These are phyloP conservation scores for Piedraia hortae DNA, from an alignment of 2,329 filamentous ascomycete genomes.

Conservation along the genomic window DNA sequence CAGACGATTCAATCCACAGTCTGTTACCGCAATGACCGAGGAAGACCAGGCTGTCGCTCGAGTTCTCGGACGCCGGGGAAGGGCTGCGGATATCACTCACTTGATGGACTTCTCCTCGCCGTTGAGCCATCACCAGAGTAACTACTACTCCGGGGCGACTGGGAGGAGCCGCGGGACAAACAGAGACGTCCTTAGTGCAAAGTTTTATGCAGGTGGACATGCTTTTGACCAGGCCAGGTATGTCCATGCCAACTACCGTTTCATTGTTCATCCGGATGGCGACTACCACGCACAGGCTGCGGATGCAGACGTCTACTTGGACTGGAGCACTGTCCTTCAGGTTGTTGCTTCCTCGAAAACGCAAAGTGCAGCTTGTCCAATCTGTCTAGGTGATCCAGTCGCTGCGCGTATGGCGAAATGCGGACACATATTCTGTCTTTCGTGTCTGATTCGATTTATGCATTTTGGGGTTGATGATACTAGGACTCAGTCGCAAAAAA, in stretches of 20 bases:
- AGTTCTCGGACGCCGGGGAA: slow-evolving; percentile 53
- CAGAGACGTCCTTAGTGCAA: too few relatives aligned
- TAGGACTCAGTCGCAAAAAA: slow-evolving; percentile 33
- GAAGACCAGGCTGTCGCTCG: too few relatives aligned
- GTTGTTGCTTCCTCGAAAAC: slow-evolving; percentile 75
- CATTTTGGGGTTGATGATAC: slow-evolving; percentile 50
- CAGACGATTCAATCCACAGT: slow-evolving; percentile 41
- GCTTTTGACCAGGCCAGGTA: slow-evolving; percentile 73
- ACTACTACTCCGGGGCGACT: slow-evolving; percentile 15
- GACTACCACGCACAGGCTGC: slow-evolving; percentile 55
- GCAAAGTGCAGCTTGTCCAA: slow-evolving; percentile 70
- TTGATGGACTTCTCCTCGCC: slow-evolving; percentile 65
- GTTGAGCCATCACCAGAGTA: slow-evolving; percentile 14
- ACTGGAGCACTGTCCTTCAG: slow-evolving; percentile 78
- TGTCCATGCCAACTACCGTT: slow-evolving; percentile 90
- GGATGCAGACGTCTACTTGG: slow-evolving; percentile 68
- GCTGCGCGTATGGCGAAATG: slow-evolving; percentile 92
- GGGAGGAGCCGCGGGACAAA: slow-evolving; percentile 15
- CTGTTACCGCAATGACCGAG: too few relatives aligned
- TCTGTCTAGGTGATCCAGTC: slow-evolving; percentile 76
- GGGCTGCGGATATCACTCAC: slow-evolving; percentile 78
- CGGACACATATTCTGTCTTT: slow-evolving; percentile 86
- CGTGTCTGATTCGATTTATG: slow-evolving; percentile 89
- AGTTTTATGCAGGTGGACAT: slow-evolving; percentile 61
- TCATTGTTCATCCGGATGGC: slow-evolving; percentile 63